Evolutionary conservation across 1,284 basidiomycete species (phyloP).

Genomic region (Inonotus obliquus): DNA sequence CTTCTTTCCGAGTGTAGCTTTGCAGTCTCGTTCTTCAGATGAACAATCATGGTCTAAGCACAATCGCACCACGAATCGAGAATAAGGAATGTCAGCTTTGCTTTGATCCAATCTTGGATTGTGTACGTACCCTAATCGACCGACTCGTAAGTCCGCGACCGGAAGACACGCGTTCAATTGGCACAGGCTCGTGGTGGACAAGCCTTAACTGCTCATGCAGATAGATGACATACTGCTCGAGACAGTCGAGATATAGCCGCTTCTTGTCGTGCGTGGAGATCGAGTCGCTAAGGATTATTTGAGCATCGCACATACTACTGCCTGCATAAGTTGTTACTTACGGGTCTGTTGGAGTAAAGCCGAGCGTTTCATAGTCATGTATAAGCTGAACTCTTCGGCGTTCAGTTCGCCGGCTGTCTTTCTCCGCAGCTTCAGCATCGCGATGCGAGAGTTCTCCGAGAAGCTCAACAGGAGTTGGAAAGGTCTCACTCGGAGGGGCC

Average conservation of each 20-base stretch:
- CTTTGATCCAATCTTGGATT: background rate
- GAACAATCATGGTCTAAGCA: slow-evolving; percentile 16
- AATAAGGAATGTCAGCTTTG: background rate
- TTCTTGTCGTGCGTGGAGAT: slow-evolving; percentile 77
- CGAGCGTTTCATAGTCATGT: slow-evolving; percentile 47
- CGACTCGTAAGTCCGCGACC: slow-evolving; percentile 56
- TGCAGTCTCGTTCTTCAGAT: slow-evolving; percentile 4
- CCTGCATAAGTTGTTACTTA: slow-evolving; percentile 30
- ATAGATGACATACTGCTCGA: slow-evolving; percentile 64
- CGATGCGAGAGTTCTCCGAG: slow-evolving; percentile 38
- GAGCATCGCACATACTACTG: background rate
- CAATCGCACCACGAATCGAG: background rate
- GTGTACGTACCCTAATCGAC: slow-evolving; percentile 42
- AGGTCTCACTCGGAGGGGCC: slow-evolving; percentile 35
- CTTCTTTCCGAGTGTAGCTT: slow-evolving; percentile 6
- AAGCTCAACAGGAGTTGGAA: slow-evolving; percentile 64
- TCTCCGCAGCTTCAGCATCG: background rate
- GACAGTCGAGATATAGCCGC: slow-evolving; percentile 61
- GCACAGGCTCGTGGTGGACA: slow-evolving; percentile 42
- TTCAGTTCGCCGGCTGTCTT: slow-evolving; percentile 23
- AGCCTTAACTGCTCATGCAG: slow-evolving; percentile 56
- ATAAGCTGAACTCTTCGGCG: slow-evolving; percentile 51
- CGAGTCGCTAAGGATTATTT: slow-evolving; percentile 40
- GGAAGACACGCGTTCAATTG: slow-evolving; percentile 48
- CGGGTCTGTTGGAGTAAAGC: slow-evolving; percentile 56